Percentiles rank a stretch among this genome's conserved stretches.
phyloP scores from a whole-genome alignment of 257 asterid species.

The Solanum corneliomulleri region DNA sequence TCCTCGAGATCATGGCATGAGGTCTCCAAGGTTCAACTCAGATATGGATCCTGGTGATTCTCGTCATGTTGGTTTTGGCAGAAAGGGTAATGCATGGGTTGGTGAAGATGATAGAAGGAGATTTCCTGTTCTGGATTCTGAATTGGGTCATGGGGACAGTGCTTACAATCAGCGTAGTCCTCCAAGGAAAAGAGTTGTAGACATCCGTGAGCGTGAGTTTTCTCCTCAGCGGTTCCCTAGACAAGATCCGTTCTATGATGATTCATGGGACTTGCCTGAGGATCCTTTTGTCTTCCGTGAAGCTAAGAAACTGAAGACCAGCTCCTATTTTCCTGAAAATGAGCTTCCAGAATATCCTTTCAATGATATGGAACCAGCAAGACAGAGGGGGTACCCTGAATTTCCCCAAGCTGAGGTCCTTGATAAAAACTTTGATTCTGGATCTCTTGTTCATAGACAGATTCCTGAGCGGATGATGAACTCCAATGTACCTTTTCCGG shows the following conservation, averaged over 20 bases:
- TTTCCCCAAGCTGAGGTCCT: conserved; percentile 21
- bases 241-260: conserved; percentile 44
- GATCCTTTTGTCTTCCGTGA: conserved; percentile 51
- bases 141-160: conserved; percentile 23
- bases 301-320: conserved; percentile 49
- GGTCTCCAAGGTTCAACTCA: conserved; percentile 48
- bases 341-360: conserved; percentile 80
- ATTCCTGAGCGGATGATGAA: conserved; percentile 26
- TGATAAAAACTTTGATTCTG: conserved; percentile 43
- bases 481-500: conserved; percentile 28
- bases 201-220: conserved; percentile 39
- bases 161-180: conserved; percentile 44
- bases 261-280: conserved; percentile 92
- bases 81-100: conserved; percentile 35
- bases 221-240: conserved; percentile 42
- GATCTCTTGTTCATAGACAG: conserved; percentile 38
- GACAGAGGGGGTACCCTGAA: conserved; percentile 25
- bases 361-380: conserved; percentile 45
- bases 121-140: conserved; percentile 29
- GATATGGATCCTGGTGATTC: conserved; percentile 34
- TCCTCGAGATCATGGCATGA: conserved; percentile 28
- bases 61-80: conserved; percentile 18
- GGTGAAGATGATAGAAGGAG: conserved; percentile 40
- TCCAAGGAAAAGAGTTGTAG: conserved; percentile 29
- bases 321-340: conserved; percentile 31